Base-by-base conservation (phyloP, 768 basidiomycete species). In the Phylloporus sp. region DNA sequence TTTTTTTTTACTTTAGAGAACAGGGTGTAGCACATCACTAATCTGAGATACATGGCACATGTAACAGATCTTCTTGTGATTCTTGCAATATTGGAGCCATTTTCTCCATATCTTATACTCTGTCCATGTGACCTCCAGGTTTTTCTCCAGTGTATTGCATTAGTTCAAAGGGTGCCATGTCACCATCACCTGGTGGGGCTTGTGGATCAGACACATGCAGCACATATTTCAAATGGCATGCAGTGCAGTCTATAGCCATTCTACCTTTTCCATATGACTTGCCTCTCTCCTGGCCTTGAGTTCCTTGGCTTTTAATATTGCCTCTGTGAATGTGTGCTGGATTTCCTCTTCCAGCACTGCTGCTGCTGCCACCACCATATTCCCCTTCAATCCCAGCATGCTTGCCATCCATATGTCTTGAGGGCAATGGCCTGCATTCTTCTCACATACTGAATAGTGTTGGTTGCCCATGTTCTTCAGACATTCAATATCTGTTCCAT, bases 51-150 rank as follows among this genome's bases (percentile, higher is more conserved):
- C 13, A 0, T 55, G 54, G 9, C 54, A 53, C 4, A 31, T n/a
- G 6, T 27, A 55, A 14, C 52, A 55, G 3, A 55, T 53, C 31
- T 42, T 46, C 13, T 20, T 23, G 45, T 55, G 52, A 4, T 44
- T 11, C 4, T 18, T 23, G 13, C n/a, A 1, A 20, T 55, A 55
- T 4, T 6, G 3, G 0, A 55, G 33, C 9, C 5, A 9, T 8
- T 20, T 7, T 18, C 40, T 45, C 51, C 53, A 55, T 3, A 23
- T 9, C 11, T 23, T 42, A 31, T 53, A 55, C 1, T 0, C 1
- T 1, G 6, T 20, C 31, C 40, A 52, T 0, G 17, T 28, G 8
- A 10, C 4, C 0, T 38, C 0, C 8, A 38, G n/a, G 5, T 6
- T 9, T 8, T 3, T 10, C 0, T 35, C n/a, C 18, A 44, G 23